Evolutionary conservation across 192 early-diverging fungal genomes (phyloP).

Genomic region (Podila horticola): DNA sequence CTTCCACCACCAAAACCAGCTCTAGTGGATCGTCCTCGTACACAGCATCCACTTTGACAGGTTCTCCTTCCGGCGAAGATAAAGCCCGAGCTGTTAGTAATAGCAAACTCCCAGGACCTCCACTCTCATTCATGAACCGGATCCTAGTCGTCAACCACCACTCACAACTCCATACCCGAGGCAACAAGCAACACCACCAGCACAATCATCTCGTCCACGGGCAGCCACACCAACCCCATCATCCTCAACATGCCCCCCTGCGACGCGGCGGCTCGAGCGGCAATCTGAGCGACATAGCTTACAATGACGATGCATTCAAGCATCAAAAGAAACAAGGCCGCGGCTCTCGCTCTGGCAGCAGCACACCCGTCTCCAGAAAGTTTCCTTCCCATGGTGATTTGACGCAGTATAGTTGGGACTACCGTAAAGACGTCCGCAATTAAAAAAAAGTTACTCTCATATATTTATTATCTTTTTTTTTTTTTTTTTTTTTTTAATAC

Average conservation of each 20-base stretch:
- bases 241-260: not conserved
- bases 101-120: conserved; percentile 2
- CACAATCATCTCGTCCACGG: not conserved
- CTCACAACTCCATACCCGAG: not conserved
- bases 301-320: not conserved
- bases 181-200: not conserved
- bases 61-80: conserved; percentile 9
- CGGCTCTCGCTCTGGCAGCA: not conserved
- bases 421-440: conserved; percentile 13
- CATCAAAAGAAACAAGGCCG: not conserved
- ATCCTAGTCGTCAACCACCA: conserved; percentile 1
- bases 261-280: not conserved
- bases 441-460: not conserved
- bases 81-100: not conserved
- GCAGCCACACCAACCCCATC: no score
- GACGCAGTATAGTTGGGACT: conserved; percentile 13
- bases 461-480: not conserved
- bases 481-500: not conserved
- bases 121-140: conserved; percentile 17
- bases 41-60: not conserved
- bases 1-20: not conserved
- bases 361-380: not conserved
- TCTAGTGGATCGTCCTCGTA: conserved; percentile 27
- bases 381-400: conserved; percentile 20
- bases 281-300: not conserved